Evolutionary conservation across 805 yeast species (phyloP).

Genomic region (Wickerhamiella shivajii): DNA sequence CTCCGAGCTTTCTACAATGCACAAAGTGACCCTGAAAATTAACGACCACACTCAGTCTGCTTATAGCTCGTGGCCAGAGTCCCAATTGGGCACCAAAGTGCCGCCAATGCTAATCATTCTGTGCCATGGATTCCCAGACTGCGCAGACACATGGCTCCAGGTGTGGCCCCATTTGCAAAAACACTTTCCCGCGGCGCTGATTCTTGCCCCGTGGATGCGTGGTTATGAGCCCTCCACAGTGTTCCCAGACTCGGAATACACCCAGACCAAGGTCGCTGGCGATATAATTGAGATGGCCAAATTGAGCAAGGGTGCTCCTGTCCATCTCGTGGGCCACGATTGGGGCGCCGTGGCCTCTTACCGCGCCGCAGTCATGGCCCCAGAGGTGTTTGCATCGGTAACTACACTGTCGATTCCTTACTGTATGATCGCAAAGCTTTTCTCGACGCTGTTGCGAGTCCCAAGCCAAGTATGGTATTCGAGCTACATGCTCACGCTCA

Average conservation of each 20-base stretch:
- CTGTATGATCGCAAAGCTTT: conserved; percentile 9
- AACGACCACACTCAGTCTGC: conserved; percentile 10
- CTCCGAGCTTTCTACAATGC: no score
- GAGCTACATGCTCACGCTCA: conserved; percentile 20
- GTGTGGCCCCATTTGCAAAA: conserved; percentile 10
- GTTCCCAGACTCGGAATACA: conserved; percentile 9
- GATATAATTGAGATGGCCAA: conserved; percentile 14
- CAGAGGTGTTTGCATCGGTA: conserved; percentile 14
- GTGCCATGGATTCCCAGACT: conserved; percentile 21
- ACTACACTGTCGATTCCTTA: conserved; percentile 19
- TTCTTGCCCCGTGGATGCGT: conserved; percentile 18
- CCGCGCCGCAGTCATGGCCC: conserved; percentile 13
- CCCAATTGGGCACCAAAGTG: neutral
- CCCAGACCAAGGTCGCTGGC: conserved; percentile 12
- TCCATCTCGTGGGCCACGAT: conserved; percentile 20
- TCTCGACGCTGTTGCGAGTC: conserved; percentile 5
- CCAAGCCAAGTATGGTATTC: conserved; percentile 19
- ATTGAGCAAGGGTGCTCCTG: conserved; percentile 11
- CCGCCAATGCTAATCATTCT: conserved; percentile 12
- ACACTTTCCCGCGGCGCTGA: conserved; percentile 11
- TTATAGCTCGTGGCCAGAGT: conserved; percentile 8
- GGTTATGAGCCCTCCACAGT: conserved; percentile 20
- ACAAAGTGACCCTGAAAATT: conserved; percentile 6
- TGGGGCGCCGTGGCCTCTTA: conserved; percentile 20
- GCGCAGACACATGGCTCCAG: conserved; percentile 14